Percentiles rank a stretch among this genome's conserved stretches.
Evolutionary conservation across 2,329 filamentous ascomycete genomes (phyloP).

Genomic region (Dactylellina cionopaga): DNA sequence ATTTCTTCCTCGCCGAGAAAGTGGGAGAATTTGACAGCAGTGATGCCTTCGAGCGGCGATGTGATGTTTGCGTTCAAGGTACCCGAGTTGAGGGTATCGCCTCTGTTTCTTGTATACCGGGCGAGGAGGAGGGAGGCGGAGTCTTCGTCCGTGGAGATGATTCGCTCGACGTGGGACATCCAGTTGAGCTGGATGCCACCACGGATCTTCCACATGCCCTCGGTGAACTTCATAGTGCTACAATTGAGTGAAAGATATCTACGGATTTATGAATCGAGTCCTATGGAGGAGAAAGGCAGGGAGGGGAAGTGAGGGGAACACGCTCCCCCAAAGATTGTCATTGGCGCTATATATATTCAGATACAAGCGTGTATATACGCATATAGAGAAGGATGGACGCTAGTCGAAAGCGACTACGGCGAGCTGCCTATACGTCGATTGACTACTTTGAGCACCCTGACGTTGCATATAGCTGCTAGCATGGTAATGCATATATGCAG

Average conservation of each 20-base stretch:
- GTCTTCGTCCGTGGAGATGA: slow-evolving; percentile 13
- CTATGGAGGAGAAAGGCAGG: neutral
- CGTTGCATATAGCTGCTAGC: neutral
- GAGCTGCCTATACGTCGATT: neutral
- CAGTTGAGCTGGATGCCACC: slow-evolving; percentile 54
- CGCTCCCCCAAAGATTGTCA: neutral
- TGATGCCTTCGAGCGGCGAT: slow-evolving; percentile 59
- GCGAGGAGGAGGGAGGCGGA: slow-evolving; percentile 36
- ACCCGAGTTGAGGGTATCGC: slow-evolving; percentile 54
- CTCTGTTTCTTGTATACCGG: slow-evolving; percentile 46
- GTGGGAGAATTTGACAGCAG: slow-evolving; percentile 62
- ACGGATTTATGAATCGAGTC: neutral
- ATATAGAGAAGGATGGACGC: too few species aligned
- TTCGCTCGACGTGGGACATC: slow-evolving; percentile 54
- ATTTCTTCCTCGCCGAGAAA: slow-evolving; percentile 61
- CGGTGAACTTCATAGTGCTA: slow-evolving; percentile 54
- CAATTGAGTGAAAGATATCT: neutral
- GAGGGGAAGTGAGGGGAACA: slow-evolving; percentile 3
- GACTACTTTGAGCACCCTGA: too few species aligned
- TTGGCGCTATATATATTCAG: slow-evolving; percentile 26
- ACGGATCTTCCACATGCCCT: slow-evolving; percentile 55
- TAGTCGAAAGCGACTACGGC: too few species aligned
- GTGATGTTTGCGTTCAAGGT: slow-evolving; percentile 52
- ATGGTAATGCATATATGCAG: too few species aligned
- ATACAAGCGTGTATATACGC: neutral